Conservation (phyloP, 2,329 filamentous ascomycete species). For the Phialemoniopsis sp. region DNA sequence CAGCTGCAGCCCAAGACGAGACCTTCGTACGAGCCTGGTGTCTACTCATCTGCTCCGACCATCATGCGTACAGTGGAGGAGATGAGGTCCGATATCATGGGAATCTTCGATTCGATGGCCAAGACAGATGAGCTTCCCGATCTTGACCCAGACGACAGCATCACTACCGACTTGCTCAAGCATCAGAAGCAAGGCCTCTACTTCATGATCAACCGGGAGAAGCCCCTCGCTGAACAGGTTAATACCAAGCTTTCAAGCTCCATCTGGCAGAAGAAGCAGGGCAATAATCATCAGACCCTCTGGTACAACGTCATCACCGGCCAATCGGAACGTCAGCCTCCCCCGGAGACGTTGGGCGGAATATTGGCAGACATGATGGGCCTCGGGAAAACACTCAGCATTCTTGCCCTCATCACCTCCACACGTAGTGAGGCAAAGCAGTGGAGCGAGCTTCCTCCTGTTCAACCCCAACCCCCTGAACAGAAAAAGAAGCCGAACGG, state of each 20-base stretch:
- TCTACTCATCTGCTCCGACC: slow-evolving; percentile 16
- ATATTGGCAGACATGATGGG: slow-evolving; percentile 87
- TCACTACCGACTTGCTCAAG: slow-evolving; percentile 67
- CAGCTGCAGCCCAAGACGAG: slow-evolving; percentile 16
- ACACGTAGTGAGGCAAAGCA: slow-evolving; percentile 57
- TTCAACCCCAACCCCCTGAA: slow-evolving; percentile 39
- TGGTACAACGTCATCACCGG: slow-evolving; percentile 88
- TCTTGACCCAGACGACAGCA: slow-evolving; percentile 58
- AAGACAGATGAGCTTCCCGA: slow-evolving; percentile 72
- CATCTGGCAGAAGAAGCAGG: slow-evolving; percentile 66
- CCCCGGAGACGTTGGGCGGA: slow-evolving; percentile 66
- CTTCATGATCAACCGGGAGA: slow-evolving; percentile 81
- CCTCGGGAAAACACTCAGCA: slow-evolving; percentile 80
- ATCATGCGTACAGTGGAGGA: slow-evolving; percentile 72
- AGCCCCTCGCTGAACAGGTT: slow-evolving; percentile 53
- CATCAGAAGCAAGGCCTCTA: slow-evolving; percentile 89
- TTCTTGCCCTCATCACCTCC: slow-evolving; percentile 71
- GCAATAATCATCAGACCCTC: slow-evolving; percentile 47
- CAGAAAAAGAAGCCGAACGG: slow-evolving; percentile 28
- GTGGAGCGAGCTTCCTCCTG: slow-evolving; percentile 55
- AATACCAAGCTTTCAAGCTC: slow-evolving; percentile 61
- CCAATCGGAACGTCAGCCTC: slow-evolving; percentile 53
- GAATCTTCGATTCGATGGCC: slow-evolving; percentile 81
- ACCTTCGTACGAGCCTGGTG: slow-evolving; percentile 17
- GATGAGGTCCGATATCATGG: slow-evolving; percentile 77